These are phyloP conservation scores for Neopestalotiopsis clavispora DNA, from an alignment of 2,329 filamentous ascomycete species.

Conservation along the genomic window DNA sequence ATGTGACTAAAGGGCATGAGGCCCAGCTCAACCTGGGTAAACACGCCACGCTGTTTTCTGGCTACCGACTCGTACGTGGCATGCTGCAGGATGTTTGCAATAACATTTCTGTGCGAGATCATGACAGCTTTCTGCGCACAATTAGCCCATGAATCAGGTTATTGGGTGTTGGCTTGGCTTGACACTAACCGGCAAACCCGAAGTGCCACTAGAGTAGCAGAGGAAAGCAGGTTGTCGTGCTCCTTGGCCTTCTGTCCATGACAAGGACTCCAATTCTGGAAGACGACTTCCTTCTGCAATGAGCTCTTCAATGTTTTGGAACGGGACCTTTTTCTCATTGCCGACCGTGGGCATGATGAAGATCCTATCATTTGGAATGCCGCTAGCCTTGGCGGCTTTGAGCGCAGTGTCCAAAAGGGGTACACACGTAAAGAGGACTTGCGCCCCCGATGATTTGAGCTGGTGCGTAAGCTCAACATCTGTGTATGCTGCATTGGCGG, in stretches of 20 bases:
- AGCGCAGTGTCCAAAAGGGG: constrained; percentile 66
- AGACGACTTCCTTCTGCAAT: constrained; percentile 60
- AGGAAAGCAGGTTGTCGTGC: constrained; percentile 70
- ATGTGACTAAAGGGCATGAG: constrained; percentile 80
- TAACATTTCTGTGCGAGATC: constrained; percentile 79
- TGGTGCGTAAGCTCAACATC: constrained; percentile 70
- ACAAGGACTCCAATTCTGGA: constrained; percentile 53
- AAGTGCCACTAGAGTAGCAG: constrained; percentile 77
- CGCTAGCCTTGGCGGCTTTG: constrained; percentile 63
- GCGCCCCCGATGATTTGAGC: constrained; percentile 66
- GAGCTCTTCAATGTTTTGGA: constrained; percentile 68
- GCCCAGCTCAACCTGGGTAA: constrained; percentile 55
- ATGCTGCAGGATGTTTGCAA: constrained; percentile 72
- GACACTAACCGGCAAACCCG: constrained; percentile 65
- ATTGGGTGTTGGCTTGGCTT: background rate
- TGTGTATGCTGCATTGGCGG: constrained; percentile 74
- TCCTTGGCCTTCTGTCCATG: constrained; percentile 64
- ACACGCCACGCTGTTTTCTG: constrained; percentile 32
- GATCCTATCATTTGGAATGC: constrained; percentile 65
- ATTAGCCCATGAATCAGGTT: background rate
- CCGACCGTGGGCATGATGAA: constrained; percentile 61
- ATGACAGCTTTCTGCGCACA: constrained; percentile 73
- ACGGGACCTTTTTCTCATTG: constrained; percentile 46
- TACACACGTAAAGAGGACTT: constrained; percentile 71
- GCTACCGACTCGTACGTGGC: constrained; percentile 43